Conservation (phyloP, 179 eudicot genomes). For the Corrigiola litoralis region DNA sequence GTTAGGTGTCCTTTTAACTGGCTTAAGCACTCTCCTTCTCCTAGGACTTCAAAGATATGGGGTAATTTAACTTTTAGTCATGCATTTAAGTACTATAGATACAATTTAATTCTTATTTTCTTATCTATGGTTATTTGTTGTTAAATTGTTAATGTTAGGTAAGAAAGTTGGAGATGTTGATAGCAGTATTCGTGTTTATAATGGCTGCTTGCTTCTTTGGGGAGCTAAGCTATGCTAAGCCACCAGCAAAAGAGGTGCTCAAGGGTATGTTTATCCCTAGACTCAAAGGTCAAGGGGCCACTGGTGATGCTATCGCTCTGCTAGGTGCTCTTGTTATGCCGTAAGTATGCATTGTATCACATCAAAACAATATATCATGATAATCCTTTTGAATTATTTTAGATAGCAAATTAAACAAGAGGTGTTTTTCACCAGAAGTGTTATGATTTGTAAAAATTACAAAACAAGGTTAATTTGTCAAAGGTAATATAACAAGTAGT, state of each 20-base stretch:
- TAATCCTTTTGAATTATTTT: not conserved
- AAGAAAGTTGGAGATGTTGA: slow-evolving; percentile 69
- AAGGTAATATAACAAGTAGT: too few species aligned
- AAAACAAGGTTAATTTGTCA: too few species aligned
- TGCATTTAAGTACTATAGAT: too few species aligned
- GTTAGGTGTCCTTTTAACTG: slow-evolving; percentile 82
- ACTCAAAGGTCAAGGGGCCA: slow-evolving; percentile 54
- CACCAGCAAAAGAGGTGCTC: slow-evolving; percentile 46
- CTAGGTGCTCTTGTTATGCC: slow-evolving; percentile 92
- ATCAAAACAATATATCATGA: too few species aligned
- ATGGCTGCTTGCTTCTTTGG: slow-evolving; percentile 86
- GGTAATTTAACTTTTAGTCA: slow-evolving; percentile 45
- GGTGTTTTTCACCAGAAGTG: too few species aligned
- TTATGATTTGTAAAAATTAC: too few species aligned
- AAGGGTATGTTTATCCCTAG: slow-evolving; percentile 79
- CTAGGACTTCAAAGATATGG: slow-evolving; percentile 84
- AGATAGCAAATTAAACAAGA: too few species aligned
- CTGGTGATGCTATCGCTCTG: slow-evolving; percentile 72
- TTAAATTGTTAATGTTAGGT: too few species aligned
- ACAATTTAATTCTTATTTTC: too few species aligned
- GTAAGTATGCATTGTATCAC: too few species aligned
- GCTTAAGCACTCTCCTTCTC: slow-evolving; percentile 71
- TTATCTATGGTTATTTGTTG: not conserved
- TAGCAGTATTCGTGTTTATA: slow-evolving; percentile 55
- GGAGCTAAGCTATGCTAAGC: slow-evolving; percentile 61